Percentiles rank a stretch among this genome's conserved stretches.
Evolutionary conservation across 768 basidiomycete genomes (phyloP).

Genomic region (Hygrocybe coccinea): DNA sequence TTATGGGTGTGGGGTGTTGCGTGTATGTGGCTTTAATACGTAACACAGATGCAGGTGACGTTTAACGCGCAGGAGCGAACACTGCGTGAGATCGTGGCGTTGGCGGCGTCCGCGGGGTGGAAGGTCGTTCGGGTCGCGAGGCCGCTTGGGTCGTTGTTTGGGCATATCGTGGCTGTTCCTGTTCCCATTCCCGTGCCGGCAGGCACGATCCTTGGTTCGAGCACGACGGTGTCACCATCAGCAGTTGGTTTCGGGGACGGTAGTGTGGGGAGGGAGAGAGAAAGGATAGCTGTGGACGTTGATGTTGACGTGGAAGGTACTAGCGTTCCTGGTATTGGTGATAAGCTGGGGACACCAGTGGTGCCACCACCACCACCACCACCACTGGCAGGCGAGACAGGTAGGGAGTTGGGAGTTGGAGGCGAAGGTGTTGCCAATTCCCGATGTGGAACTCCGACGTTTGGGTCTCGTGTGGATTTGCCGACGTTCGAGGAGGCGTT

Average conservation of each 20-base stretch:
- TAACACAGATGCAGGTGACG: constrained; percentile 56
- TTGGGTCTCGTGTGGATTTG: constrained; percentile 49
- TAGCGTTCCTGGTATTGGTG: too few relatives aligned
- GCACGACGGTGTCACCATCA: too few relatives aligned
- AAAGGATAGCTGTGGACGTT: constrained; percentile 9
- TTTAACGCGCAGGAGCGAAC: constrained; percentile 72
- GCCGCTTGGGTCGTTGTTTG: constrained; percentile 62
- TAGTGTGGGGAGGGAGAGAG: constrained; percentile 1
- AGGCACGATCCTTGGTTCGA: constrained; percentile 19
- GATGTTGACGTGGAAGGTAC: constrained; percentile 7
- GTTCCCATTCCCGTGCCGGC: constrained; percentile 41
- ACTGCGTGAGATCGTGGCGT: constrained; percentile 52
- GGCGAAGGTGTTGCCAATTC: constrained; percentile 43
- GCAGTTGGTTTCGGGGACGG: constrained; percentile 26
- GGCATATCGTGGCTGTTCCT: constrained; percentile 66
- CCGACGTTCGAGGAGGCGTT: constrained; percentile 44
- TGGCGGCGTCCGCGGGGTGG: constrained; percentile 58
- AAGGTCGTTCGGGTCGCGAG: constrained; percentile 51
- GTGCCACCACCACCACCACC: neutral
- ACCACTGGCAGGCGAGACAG: neutral
- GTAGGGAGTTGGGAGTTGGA: constrained; percentile 22
- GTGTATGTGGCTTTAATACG: neutral
- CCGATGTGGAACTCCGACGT: constrained; percentile 57
- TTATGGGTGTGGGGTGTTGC: too few relatives aligned
- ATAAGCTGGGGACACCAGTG: neutral